Base-by-base conservation (phyloP, 352 stramenopile species). In the Pythium brachiatum region DNA sequence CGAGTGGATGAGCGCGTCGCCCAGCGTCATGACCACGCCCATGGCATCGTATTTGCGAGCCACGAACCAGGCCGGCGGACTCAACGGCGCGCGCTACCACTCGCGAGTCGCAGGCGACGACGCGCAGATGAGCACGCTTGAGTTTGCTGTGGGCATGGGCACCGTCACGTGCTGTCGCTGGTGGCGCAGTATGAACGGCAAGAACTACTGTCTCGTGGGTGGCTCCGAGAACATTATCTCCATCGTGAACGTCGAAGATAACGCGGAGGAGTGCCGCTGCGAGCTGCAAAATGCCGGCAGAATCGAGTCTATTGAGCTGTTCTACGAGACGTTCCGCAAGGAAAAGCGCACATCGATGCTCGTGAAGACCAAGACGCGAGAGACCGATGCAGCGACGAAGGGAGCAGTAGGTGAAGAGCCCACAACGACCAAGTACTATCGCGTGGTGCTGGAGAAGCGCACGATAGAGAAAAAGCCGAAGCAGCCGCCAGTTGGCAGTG, bases 171-270 rank as follows among this genome's bases (percentile, higher is more conserved):
- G 83, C 62, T 66, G 77, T 3, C 52, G 81, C 50, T 95, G 86
- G 86, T 95, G 86, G 86, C 78, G 83, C 44, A 83, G 77, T 27
- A 79, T 94, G 50, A 94, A 93, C 57, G 74, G 80, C 60, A 86
- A 80, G 47, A 92, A 94, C 69, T 95, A 95, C 54, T 87, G 79
- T 53, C 83, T 95, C 31, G 79, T 95, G 1, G 87, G 87, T 18
- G 83, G 85, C n/a, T 69, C 73, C 0, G 80, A 89, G 39, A 83
- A 78, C 48, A 70, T 95, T 21, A 87, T 95, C 20, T 95, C 87
- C 12, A 82, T 95, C 69, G 82, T 95, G 7, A 92, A 95, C 62
- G 82, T 92, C 16, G 80, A 93, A 57, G 83, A 91, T 47, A 95
- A 95, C 46, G 74, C 79, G 2, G 87, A 95, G 50, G 80, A 89